A percentile compares a stretch with the other conserved stretches of the same genome.
Conservation (phyloP, 2,329 filamentous ascomycete species). For the Cladosporium oxysporum region DNA sequence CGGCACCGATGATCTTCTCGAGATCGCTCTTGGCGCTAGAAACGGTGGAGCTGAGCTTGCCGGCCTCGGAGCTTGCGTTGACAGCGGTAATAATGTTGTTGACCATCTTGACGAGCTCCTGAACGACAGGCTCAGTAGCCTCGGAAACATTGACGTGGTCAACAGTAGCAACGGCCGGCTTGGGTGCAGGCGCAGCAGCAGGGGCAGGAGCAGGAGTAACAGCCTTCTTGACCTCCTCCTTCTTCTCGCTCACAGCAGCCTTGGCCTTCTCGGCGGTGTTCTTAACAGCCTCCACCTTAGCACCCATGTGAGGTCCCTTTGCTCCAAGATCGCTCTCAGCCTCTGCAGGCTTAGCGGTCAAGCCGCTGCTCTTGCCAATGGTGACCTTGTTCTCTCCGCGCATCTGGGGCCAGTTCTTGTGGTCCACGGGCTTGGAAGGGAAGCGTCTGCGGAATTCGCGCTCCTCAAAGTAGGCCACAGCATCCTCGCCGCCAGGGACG, state of each 20-base stretch:
- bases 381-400: conserved; percentile 69
- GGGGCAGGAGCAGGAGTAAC: not conserved
- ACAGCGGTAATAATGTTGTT: conserved; percentile 95
- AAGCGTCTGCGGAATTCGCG: conserved; percentile 88
- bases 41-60: conserved; percentile 76
- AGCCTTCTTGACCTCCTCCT: conserved; percentile 24
- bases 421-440: conserved; percentile 52
- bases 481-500: conserved; percentile 89
- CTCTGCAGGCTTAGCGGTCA: conserved; percentile 74
- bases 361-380: conserved; percentile 81
- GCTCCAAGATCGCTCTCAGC: conserved; percentile 43
- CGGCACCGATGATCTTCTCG: conserved; percentile 73
- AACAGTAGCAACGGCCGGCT: conserved; percentile 55
- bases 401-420: conserved; percentile 49
- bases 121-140: conserved; percentile 81
- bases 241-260: conserved; percentile 36
- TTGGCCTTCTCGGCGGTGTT: conserved; percentile 27
- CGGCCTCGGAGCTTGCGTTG: conserved; percentile 78
- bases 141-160: conserved; percentile 75
- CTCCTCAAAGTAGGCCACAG: conserved; percentile 93
- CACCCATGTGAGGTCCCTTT: conserved; percentile 63
- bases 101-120: conserved; percentile 90
- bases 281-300: conserved; percentile 44
- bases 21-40: conserved; percentile 84
- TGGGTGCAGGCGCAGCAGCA: conserved; percentile 38